These are phyloP conservation scores for Penicillium dipodomyicola DNA, from an alignment of 495 filamentous ascomycete genomes.

Conservation along the genomic window DNA sequence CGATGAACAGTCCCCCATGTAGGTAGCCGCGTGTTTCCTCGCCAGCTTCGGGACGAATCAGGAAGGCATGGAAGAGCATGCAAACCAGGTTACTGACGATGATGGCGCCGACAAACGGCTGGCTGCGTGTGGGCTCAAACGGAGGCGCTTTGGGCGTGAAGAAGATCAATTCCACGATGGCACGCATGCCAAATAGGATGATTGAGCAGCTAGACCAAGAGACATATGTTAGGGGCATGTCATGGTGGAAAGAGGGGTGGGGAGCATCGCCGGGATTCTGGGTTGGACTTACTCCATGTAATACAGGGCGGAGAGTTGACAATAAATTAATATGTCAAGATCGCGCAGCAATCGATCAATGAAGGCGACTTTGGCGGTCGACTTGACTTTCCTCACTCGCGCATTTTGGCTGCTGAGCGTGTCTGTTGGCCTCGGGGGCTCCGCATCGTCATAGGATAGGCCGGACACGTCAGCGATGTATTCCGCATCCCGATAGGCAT, in stretches of 20 bases:
- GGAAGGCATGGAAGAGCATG: conserved; percentile 66
- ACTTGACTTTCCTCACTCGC: conserved; percentile 41
- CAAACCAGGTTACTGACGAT: conserved; percentile 69
- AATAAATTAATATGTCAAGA: conserved; percentile 78
- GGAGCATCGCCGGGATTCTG: neutral
- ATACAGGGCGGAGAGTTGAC: conserved; percentile 77
- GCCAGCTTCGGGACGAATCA: conserved; percentile 60
- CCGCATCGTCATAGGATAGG: conserved; percentile 37
- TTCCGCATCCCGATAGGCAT: conserved; percentile 52
- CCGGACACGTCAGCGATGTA: conserved; percentile 51
- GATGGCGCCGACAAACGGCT: conserved; percentile 68
- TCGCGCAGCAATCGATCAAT: conserved; percentile 68
- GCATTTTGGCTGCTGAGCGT: conserved; percentile 27
- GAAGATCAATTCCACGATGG: conserved; percentile 68
- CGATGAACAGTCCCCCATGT: conserved; percentile 79
- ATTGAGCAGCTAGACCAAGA: conserved; percentile 66
- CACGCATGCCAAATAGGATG: conserved; percentile 65
- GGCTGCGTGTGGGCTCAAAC: conserved; percentile 59
- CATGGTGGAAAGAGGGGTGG: conserved; percentile 3
- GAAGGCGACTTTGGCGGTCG: conserved; percentile 51
- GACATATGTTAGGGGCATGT: conserved; percentile 8
- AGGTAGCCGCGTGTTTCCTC: conserved; percentile 78
- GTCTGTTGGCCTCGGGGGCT: conserved; percentile 16
- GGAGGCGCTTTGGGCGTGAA: conserved; percentile 75
- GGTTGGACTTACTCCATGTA: conserved; percentile 75